These are phyloP conservation scores for Sicyos edulis DNA, from an alignment of 306 rosid genomes.

Conservation along the genomic window DNA sequence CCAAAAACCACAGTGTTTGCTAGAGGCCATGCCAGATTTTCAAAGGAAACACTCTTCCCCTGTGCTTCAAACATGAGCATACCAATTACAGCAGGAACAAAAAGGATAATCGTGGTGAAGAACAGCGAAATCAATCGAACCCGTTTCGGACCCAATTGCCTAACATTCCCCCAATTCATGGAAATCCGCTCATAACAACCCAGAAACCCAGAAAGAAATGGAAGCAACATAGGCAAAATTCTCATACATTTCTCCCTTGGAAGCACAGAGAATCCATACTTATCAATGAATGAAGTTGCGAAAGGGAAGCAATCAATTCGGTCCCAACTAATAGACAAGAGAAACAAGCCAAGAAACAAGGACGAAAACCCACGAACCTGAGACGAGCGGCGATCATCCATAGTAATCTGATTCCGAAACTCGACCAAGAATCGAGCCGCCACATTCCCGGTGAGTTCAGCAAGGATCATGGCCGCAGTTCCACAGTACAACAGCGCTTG, in stretches of 20 bases:
- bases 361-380: constrained; percentile 59
- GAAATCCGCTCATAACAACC: constrained; percentile 55
- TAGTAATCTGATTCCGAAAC: constrained; percentile 21
- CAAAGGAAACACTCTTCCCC: constrained; percentile 37
- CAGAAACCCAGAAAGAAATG: constrained; percentile 68
- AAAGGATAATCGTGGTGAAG: constrained; percentile 66
- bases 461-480: constrained; percentile 84
- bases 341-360: constrained; percentile 44
- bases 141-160: constrained; percentile 55
- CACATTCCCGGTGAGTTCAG: constrained; percentile 62
- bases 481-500: constrained; percentile 83
- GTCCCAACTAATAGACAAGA: constrained; percentile 78
- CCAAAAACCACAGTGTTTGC: constrained; percentile 79
- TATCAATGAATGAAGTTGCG: constrained; percentile 33
- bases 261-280: constrained; percentile 30
- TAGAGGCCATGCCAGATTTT: constrained; percentile 63
- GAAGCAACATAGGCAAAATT: constrained; percentile 80
- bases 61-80: constrained; percentile 42
- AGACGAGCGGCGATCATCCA: constrained; percentile 22
- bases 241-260: constrained; percentile 46
- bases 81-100: constrained; percentile 67
- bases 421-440: constrained; percentile 40
- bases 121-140: constrained; percentile 55
- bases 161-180: constrained; percentile 47
- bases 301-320: constrained; percentile 71